phyloP scores from a whole-genome alignment of 1,284 basidiomycete genomes.

The Athelia psychrophila region DNA sequence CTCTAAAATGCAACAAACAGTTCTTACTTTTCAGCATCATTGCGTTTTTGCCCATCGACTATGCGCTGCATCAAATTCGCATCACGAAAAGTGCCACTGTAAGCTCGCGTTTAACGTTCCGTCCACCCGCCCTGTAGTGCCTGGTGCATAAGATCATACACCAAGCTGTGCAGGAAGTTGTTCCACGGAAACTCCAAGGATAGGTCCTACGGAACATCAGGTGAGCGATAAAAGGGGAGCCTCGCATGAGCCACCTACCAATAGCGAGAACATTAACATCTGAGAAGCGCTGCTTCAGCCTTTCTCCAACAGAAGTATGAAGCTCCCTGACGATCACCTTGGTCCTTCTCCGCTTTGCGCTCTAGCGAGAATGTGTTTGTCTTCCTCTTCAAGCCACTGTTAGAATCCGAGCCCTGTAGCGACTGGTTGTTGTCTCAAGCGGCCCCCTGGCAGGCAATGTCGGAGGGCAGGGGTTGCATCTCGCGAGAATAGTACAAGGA shows the following conservation, averaged over 20 bases:
- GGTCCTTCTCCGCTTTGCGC: conserved; percentile 42
- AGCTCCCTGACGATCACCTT: conserved; percentile 23
- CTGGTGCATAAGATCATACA: conserved; percentile 96
- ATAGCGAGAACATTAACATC: conserved; percentile 70
- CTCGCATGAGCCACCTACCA: conserved; percentile 51
- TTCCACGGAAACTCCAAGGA: conserved; percentile 98
- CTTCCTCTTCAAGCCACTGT: conserved; percentile 27
- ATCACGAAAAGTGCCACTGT: conserved; percentile 81
- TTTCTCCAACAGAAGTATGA: conserved; percentile 63
- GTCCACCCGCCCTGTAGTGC: conserved; percentile 83
- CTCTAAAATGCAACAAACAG: background rate
- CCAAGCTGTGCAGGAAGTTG: conserved; percentile 96
- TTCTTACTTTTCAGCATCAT: conserved; percentile 71
- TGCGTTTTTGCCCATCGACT: conserved; percentile 78
- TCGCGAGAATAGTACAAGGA: conserved; percentile 24
- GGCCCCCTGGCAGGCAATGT: conserved; percentile 23
- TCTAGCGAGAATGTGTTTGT: conserved; percentile 49
- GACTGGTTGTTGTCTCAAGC: conserved; percentile 18
- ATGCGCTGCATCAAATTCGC: conserved; percentile 79
- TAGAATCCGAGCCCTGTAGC: conserved; percentile 22
- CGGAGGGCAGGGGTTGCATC: conserved; percentile 22
- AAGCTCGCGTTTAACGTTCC: conserved; percentile 78
- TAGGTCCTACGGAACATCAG: conserved; percentile 56
- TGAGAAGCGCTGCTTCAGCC: conserved; percentile 75
- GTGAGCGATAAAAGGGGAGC: conserved; percentile 1